Evolutionary conservation across 2,329 filamentous ascomycete genomes (phyloP), one percentile per base, ranked within the genome.

Genomic region (Cytospora chrysosperma): DNA sequence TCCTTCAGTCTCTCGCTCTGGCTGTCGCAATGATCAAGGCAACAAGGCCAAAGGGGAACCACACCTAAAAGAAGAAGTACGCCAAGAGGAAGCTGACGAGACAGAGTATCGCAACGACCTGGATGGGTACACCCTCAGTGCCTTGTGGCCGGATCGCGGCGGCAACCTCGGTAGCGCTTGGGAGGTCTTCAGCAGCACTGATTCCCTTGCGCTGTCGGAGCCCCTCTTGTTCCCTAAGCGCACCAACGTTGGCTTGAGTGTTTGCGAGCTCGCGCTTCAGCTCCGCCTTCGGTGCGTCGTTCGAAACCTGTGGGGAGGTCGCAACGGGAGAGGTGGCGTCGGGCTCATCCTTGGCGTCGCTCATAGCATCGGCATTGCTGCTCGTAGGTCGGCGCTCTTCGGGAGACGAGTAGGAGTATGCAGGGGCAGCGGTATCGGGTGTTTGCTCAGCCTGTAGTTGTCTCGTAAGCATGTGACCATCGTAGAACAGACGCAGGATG

Each of bases 61-160:
- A 53, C 47, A 34, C 30, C 63, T 88, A 99, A 78, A 99, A 99
- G 82, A 99, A 93, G 77, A 98, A 86, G 79, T 97, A 99, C 61
- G 93, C 95, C 70, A 98, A 85, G 73, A 99, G 78, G 80, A 99
- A 99, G 81, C 92, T 93, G 68, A 96, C 71, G 71, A 99, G 81
- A 75, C 93, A 97, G 51, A 99, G 80, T 26, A 87, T 81, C 26
- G 95, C 94, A 52, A 91, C 91, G 67, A 94, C 85, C 75, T 94
- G 89, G 56, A 99, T 86, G 0, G 95, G 88, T 4, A 99, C 94
- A 26, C 95, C 94, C 70, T 93, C 87, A 69, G 77, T 88, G 75
- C 75, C 85, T 76, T 77, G 81, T 67, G 75, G 79, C 53, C 75
- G 70, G 73, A 76, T 79, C 74, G 82, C 86, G 63, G 80, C 80